Base-by-base conservation (phyloP, 495 filamentous ascomycete species). In the Penicillium paradoxum region DNA sequence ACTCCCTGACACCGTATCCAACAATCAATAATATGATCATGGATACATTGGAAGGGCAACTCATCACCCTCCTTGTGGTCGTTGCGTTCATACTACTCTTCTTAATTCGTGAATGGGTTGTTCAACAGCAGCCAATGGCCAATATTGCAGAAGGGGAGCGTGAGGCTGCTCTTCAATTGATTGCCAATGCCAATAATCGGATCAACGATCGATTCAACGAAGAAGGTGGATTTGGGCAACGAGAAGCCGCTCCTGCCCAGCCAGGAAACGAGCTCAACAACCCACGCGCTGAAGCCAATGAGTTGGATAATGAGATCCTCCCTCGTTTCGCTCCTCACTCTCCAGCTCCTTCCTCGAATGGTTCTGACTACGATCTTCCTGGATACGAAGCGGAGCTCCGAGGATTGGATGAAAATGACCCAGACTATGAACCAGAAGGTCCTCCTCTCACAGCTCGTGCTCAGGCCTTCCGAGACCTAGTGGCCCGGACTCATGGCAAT, bases 71-170 rank as follows among this genome's bases (percentile, higher is more conserved):
- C 1, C 73, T 92, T 13, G 88, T 97, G 29, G 91, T 99, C 6
- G 76, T 91, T 45, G 87, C 84, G 41, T 97, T 97, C 66, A 96
- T 99, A 45, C 71, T 99, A 29, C 83, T 99, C 36, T 97, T 99
- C 57, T 72, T 99, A 15, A 96, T 99, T 45, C 78, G 93, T 15
- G 93, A 99, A 70, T 99, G 95, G 83, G 93, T 99, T 34, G 90
- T 97, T 6, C 92, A 97, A 62, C 93, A 97, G 64, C 95, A 97
- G 63, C 91, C 91, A 9, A 87, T 87, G 54, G 75, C 79, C 30
- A 80, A 83, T 50, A 72, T 83, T 40, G 74, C 69, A 17, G 64
- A 84, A 69, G 70, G 81, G 60, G 70, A 82, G 60, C 58, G 74
- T 24, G 69, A 79, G 52, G 64, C 73, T 34, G 64, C 74, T 42